Conservation (phyloP, 78 protist genomes). For the Isochrysis galbana region DNA sequence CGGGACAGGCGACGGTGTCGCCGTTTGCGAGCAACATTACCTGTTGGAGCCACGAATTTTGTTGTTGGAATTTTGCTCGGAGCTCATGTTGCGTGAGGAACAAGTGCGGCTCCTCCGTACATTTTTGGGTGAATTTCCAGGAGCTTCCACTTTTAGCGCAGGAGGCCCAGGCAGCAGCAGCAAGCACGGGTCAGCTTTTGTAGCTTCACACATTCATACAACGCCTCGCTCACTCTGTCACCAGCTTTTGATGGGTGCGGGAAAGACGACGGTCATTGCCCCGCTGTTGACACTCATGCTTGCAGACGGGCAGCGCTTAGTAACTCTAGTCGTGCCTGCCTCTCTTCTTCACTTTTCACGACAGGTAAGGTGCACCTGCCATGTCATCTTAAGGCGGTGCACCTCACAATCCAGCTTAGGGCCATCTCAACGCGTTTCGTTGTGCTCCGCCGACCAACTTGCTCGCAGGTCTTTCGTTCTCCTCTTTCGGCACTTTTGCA, state of each 20-base stretch:
- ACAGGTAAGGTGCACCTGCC: too few relatives aligned
- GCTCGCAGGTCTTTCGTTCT: background rate
- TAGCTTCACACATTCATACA: background rate
- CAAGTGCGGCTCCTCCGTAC: background rate
- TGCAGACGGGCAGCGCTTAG: conserved; percentile 38
- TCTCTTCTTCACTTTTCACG: conserved; percentile 9
- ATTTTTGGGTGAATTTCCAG: background rate
- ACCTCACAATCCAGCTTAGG: background rate
- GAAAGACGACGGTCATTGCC: conserved; percentile 78
- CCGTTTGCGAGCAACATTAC: too few relatives aligned
- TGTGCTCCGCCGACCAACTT: background rate
- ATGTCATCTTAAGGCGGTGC: background rate
- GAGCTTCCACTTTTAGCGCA: too few relatives aligned
- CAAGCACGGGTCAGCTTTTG: too few relatives aligned
- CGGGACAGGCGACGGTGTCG: too few relatives aligned
- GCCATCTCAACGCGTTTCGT: background rate
- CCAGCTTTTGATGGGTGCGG: conserved; percentile 80
- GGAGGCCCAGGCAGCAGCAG: too few relatives aligned
- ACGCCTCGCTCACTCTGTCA: conserved; percentile 25
- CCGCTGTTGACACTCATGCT: conserved; percentile 74
- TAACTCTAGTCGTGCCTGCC: background rate
- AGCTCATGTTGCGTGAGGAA: background rate
- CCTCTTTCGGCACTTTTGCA: background rate
- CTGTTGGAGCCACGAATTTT: background rate
- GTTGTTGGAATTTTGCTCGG: background rate